Base-by-base conservation (phyloP, 2,329 filamentous ascomycete species). In the Ascochyta rabiei region DNA sequence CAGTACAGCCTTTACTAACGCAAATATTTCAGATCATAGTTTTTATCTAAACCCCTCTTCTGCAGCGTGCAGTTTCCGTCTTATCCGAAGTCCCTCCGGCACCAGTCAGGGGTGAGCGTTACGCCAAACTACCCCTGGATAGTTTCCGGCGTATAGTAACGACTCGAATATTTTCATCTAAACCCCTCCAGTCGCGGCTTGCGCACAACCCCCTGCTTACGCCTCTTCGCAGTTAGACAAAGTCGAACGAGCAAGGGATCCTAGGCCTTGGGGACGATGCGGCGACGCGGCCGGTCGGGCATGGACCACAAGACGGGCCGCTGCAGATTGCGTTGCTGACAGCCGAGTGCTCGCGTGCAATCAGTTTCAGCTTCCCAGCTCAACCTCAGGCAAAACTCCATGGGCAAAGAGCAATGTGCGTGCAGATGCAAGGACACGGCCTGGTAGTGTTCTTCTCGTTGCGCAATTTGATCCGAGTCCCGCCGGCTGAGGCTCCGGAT, bases 211-310 rank as follows among this genome's bases (percentile, higher is more conserved):
- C 44, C 44, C 40, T 41, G 46, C n/a, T 45, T 23, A 35, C 45
- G 46, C 30, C 52, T 55, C 35, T 30, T 45, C 46, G n/a, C 30
- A 47, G 52, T 55, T 55, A 55, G 52, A 55, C 47, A 33, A 38
- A 16, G 30, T 38, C 10, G 52, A 55, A 50, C 52, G 52, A 50
- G 47, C 52, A 49, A 55, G 52, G 52, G 52, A 46, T 46, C 52
- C 52, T 33, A 41, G 35, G 41, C 18, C 24, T 41, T 46, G 34
- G 9, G 33, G 24, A 28, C 19, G 38, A 23, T 43, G 43, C 42
- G 37, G 42, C 21, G 42, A 10, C 34, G 46, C 46, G 39, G 52
- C 52, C 35, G 52, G 46, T 47, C 24, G 42, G 23, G 52, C 52
- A 55, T 48, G 52, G 46, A 35, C 42, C 52, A 23, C 52, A 18